These are phyloP conservation scores for Naganishia vishniacii DNA, from an alignment of 768 basidiomycete genomes.

Conservation along the genomic window DNA sequence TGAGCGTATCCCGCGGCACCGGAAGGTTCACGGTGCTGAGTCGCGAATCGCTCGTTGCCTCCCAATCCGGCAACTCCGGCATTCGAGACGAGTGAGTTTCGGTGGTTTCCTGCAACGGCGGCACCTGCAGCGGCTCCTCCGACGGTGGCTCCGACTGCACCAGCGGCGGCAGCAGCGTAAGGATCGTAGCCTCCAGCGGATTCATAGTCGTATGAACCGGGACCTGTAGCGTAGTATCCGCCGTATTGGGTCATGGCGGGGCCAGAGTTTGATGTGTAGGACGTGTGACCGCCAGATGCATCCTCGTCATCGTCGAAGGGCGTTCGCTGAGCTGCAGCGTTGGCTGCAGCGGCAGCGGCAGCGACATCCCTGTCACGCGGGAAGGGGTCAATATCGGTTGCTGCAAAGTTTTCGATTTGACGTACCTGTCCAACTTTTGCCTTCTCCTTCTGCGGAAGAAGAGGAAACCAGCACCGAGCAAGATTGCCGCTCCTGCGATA, in stretches of 20 bases:
- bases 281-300: constrained; percentile 25
- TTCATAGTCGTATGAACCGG: constrained; percentile 44
- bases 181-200: constrained; percentile 45
- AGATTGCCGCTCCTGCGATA: constrained; percentile 57
- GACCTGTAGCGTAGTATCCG: constrained; percentile 41
- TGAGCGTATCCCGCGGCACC: not conserved
- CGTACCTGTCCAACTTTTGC: constrained; percentile 43
- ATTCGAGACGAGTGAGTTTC: not conserved
- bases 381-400: not conserved
- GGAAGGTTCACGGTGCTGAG: constrained; percentile 15
- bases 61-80: constrained; percentile 12
- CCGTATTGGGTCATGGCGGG: constrained; percentile 45
- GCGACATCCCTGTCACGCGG: constrained; percentile 37
- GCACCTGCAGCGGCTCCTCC: constrained; percentile 28
- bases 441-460: constrained; percentile 45
- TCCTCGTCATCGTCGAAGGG: constrained; percentile 48
- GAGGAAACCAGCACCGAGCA: constrained; percentile 53
- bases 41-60: constrained; percentile 18
- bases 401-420: not conserved
- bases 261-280: constrained; percentile 27
- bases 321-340: constrained; percentile 37
- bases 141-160: constrained; percentile 12
- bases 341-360: constrained; percentile 45
- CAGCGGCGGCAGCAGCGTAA: constrained; percentile 37
- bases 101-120: constrained; percentile 2